Evolutionary conservation across 75 land plant genomes (phyloP), one percentile per base, ranked within the genome.

Genomic region (Adiantum capillusveneris): DNA sequence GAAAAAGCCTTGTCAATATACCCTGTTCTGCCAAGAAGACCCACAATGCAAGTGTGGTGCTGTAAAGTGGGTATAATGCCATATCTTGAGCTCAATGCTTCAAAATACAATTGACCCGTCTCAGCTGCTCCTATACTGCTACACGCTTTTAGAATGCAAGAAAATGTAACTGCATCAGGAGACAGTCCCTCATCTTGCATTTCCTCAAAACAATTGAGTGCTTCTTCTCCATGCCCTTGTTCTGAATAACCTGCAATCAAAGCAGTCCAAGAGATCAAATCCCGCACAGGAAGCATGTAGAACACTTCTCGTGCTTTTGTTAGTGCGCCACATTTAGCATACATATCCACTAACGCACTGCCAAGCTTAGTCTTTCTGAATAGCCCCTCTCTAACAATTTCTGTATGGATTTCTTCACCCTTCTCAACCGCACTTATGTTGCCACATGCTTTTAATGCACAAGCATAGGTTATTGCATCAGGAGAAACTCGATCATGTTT

Each of bases 61-160:
- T 34, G 7, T 34, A 34, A 9, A 9, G 37, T 34, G 3, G 37
- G 37, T 5, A 34, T 9, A 34, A 34, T 34, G 7, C 37, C 37
- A 34, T 34, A 34, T 9, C 37, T 34, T 34, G 37, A 34, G 37
- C 37, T 34, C 37, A 34, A 34, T 3, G 37, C 37, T 34, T 34
- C 37, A 63, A 84, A 81, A 14, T 77, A 58, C 0, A 39, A 9
- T 5, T 55, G 66, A 29, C 88, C 82, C 22, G 45, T 31, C 25
- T 75, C 63, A 27, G 73, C 66, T 18, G 58, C 60, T 19, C 54
- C 42, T 7, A 80, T 72, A 46, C 72, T 37, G 53, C 53, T 70
- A 31, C 82, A 88, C 20, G 88, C 82, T 25, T 81, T 81, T 44
- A 88, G 45, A 16, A 82, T 63, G 62, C 79, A 64, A 25, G 51